These are phyloP conservation scores for Fusarium graminum DNA, from an alignment of 2,329 filamentous ascomycete genomes.

Conservation along the genomic window DNA sequence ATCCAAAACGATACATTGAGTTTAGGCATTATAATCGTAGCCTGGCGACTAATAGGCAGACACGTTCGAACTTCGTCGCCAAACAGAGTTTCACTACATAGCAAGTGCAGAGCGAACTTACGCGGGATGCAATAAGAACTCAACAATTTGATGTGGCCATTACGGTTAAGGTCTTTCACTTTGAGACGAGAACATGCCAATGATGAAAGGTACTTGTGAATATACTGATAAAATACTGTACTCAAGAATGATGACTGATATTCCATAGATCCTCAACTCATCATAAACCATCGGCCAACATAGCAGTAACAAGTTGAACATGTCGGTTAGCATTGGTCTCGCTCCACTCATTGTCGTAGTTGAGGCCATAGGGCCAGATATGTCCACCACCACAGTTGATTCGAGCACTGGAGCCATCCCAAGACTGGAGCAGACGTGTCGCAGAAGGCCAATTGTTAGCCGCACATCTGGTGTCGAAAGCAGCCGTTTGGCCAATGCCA, in stretches of 20 bases:
- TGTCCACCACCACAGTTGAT: constrained; percentile 58
- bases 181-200: neutral
- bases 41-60: neutral
- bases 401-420: constrained; percentile 55
- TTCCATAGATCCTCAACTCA: neutral
- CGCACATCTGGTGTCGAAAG: constrained; percentile 56
- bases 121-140: neutral
- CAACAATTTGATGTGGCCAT: neutral
- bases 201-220: neutral
- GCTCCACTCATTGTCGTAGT: constrained; percentile 60
- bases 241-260: neutral
- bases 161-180: neutral
- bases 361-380: constrained; percentile 59
- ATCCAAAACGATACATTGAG: neutral
- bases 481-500: constrained; percentile 60
- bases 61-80: neutral
- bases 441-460: constrained; percentile 59
- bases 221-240: neutral
- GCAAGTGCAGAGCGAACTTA: neutral
- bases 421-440: constrained; percentile 55
- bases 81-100: neutral
- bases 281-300: constrained; percentile 57
- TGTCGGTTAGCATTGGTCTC: constrained; percentile 60
- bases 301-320: constrained; percentile 59
- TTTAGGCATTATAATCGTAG: neutral